A percentile compares a stretch with the other conserved stretches of the same genome.
Evolutionary conservation across 2,329 filamentous ascomycete species (phyloP).

Genomic region (Nemania diffusa): DNA sequence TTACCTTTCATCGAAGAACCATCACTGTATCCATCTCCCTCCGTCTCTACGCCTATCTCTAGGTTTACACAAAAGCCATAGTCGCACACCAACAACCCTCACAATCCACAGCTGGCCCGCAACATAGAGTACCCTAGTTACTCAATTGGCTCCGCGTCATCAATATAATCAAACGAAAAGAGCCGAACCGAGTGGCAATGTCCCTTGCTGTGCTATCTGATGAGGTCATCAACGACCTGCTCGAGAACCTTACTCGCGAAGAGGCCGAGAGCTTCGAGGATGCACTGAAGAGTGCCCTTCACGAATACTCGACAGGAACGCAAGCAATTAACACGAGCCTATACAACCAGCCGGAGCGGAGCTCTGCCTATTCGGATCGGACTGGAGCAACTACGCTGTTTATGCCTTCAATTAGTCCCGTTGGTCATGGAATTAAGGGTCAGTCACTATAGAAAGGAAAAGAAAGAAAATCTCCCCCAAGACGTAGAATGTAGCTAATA

Average conservation of each 20-base stretch:
- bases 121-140: not conserved
- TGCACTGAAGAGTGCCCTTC: constrained; percentile 62
- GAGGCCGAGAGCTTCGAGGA: constrained; percentile 65
- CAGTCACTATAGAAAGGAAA: constrained; percentile 24
- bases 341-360: constrained; percentile 67
- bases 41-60: not conserved
- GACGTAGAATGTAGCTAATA: not conserved
- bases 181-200: constrained; percentile 49
- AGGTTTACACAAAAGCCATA: not conserved
- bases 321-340: constrained; percentile 56
- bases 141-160: not conserved
- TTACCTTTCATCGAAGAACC: not conserved
- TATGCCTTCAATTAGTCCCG: constrained; percentile 75
- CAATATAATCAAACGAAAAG: not conserved
- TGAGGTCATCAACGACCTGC: constrained; percentile 63
- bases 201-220: constrained; percentile 69
- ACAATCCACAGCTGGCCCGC: not conserved
- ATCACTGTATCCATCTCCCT: not conserved
- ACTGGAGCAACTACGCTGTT: constrained; percentile 73
- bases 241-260: constrained; percentile 63
- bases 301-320: constrained; percentile 70
- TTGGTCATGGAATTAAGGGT: constrained; percentile 76
- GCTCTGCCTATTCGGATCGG: constrained; percentile 58
- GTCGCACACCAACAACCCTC: not conserved
- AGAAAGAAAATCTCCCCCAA: not conserved